phyloP scores from a whole-genome alignment of 2,329 filamentous ascomycete genomes.

The Hymenoscyphus occultus region DNA sequence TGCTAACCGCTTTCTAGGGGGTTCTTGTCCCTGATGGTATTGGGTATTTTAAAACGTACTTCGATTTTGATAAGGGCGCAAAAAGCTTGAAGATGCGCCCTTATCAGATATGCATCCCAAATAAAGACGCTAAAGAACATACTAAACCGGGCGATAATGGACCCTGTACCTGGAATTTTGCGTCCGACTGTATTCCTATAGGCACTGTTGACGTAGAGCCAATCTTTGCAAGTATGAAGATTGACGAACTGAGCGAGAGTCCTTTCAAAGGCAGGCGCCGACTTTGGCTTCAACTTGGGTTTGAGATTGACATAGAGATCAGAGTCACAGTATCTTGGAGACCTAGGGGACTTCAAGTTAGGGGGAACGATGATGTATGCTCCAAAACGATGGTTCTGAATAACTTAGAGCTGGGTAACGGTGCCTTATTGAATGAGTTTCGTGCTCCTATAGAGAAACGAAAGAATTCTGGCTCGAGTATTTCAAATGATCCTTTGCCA shows the following conservation, averaged over 20 bases:
- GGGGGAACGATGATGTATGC: not conserved
- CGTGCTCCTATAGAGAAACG: not conserved
- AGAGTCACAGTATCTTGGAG: no score
- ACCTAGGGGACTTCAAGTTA: not conserved
- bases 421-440: not conserved
- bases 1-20: not conserved
- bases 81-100: not conserved
- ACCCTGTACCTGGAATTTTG: not conserved
- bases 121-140: not conserved
- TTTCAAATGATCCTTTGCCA: slow-evolving; percentile 1
- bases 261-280: not conserved
- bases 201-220: not conserved
- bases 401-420: not conserved
- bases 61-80: not conserved
- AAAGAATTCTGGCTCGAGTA: not conserved
- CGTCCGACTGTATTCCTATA: not conserved
- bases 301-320: not conserved
- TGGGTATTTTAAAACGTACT: not conserved
- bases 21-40: not conserved
- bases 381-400: not conserved
- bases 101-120: not conserved
- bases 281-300: not conserved
- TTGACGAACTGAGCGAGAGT: not conserved
- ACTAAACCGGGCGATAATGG: not conserved
- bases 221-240: not conserved